A percentile compares a stretch with the other conserved stretches of the same genome.
Evolutionary conservation across 2,329 filamentous ascomycete genomes (phyloP).

Genomic region (Clarireedia paspali): DNA sequence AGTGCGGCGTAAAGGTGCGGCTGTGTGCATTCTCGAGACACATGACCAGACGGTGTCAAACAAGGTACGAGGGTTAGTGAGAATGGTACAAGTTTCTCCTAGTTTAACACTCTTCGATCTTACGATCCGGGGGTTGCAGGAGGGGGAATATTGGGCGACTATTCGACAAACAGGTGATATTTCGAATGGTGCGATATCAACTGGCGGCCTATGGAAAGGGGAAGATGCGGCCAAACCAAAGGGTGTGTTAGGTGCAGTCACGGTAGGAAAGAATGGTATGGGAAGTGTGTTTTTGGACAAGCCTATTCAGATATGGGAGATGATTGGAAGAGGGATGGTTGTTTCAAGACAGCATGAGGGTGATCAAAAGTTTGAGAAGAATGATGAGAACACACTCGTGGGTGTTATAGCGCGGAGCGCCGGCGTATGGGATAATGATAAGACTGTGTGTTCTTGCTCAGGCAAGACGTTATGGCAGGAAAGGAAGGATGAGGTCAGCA

Average conservation of each 20-base stretch:
- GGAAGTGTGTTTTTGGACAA: constrained; percentile 77
- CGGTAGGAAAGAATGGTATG: constrained; percentile 67
- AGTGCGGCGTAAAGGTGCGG: constrained; percentile 47
- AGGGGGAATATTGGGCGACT: constrained; percentile 76
- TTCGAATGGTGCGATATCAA: constrained; percentile 71
- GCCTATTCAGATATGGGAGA: constrained; percentile 84
- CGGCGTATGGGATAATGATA: constrained; percentile 98
- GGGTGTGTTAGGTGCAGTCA: constrained; percentile 65
- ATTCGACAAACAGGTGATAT: constrained; percentile 85
- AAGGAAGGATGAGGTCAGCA: constrained; percentile 77
- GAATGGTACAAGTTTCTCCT: constrained; percentile 86
- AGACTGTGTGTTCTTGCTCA: constrained; percentile 95
- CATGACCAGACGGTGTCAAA: constrained; percentile 52
- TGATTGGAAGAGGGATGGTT: constrained; percentile 89
- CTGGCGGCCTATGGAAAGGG: constrained; percentile 69
- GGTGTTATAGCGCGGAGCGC: constrained; percentile 93
- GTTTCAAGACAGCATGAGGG: constrained; percentile 60
- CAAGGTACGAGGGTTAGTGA: constrained; percentile 75
- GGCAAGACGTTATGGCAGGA: constrained; percentile 99
- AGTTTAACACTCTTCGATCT: constrained; percentile 79
- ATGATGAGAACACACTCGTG: constrained; percentile 79
- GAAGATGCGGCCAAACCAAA: constrained; percentile 34
- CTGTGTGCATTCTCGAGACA: constrained; percentile 94
- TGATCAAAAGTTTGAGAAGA: constrained; percentile 52
- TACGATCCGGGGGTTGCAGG: constrained; percentile 71